A percentile compares a stretch with the other conserved stretches of the same genome.
Conservation (phyloP, 306 rosid species). For the Cicer judaicum region DNA sequence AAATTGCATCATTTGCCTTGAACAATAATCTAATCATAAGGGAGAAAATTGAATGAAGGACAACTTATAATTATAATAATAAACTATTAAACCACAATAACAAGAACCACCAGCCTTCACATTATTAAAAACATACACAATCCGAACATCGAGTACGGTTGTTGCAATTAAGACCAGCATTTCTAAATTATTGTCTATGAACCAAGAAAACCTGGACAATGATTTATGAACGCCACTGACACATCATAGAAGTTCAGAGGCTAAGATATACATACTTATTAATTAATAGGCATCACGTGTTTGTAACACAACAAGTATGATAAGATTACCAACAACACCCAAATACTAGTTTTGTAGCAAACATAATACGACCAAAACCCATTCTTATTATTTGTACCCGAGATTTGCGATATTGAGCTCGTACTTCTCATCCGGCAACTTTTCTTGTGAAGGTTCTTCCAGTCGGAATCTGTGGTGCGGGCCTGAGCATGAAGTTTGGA, state of each 20-base stretch:
- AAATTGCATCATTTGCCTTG: no score
- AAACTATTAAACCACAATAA: no score
- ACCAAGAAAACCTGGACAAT: neutral
- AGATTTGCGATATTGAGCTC: conserved; percentile 9
- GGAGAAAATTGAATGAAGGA: no score
- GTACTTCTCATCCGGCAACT: conserved; percentile 67
- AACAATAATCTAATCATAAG: no score
- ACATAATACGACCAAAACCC: conserved; percentile 11
- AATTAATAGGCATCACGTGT: neutral
- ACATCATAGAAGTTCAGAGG: neutral
- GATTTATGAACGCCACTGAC: neutral
- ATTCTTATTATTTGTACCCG: neutral
- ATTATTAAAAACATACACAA: neutral
- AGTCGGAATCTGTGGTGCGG: conserved; percentile 61
- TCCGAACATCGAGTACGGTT: neutral
- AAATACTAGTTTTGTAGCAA: conserved; percentile 28
- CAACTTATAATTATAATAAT: no score
- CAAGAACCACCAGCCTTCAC: neutral
- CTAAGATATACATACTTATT: neutral
- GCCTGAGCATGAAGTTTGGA: conserved; percentile 62
- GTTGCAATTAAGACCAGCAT: neutral
- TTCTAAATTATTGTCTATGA: neutral
- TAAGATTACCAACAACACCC: neutral
- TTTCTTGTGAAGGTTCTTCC: conserved; percentile 70
- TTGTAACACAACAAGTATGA: conserved; percentile 30